Evolutionary conservation across 1,284 basidiomycete genomes (phyloP).

Genomic region (Ceratobasidium sp.): DNA sequence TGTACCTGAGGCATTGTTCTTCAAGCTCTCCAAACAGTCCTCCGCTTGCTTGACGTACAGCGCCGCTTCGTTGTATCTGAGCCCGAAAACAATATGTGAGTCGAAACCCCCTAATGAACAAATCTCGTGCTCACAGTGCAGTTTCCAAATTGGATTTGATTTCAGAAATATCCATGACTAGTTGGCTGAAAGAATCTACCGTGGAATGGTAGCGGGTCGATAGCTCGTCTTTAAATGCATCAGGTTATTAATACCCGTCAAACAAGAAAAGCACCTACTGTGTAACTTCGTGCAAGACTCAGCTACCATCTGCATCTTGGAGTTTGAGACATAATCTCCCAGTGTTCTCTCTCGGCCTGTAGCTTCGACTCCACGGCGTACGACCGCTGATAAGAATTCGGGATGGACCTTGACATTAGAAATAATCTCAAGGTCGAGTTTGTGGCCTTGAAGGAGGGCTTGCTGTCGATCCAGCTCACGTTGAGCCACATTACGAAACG

Average conservation of each 20-base stretch:
- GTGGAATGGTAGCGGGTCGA: conserved; percentile 66
- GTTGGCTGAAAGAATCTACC: conserved; percentile 66
- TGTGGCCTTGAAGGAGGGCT: conserved; percentile 69
- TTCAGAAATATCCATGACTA: conserved; percentile 71
- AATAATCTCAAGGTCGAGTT: conserved; percentile 77
- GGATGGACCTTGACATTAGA: conserved; percentile 73
- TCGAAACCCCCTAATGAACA: neutral
- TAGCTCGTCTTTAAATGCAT: conserved; percentile 64
- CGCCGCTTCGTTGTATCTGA: conserved; percentile 22
- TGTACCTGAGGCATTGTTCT: conserved; percentile 9
- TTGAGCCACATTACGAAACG: conserved; percentile 66
- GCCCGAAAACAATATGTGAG: neutral
- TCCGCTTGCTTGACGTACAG: conserved; percentile 29
- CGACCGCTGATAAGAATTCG: conserved; percentile 76
- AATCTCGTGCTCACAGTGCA: conserved; percentile 62
- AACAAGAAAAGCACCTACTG: conserved; percentile 60
- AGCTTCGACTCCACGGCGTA: conserved; percentile 74
- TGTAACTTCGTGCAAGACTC: conserved; percentile 79
- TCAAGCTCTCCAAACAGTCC: conserved; percentile 1
- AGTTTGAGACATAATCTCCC: conserved; percentile 81
- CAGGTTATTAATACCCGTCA: conserved; percentile 7
- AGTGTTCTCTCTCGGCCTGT: conserved; percentile 72
- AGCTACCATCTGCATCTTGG: conserved; percentile 82
- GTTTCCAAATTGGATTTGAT: conserved; percentile 67
- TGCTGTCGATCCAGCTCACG: conserved; percentile 75